phyloP scores from a whole-genome alignment of 331 rosid genomes.

The Pyracantha coccinea region DNA sequence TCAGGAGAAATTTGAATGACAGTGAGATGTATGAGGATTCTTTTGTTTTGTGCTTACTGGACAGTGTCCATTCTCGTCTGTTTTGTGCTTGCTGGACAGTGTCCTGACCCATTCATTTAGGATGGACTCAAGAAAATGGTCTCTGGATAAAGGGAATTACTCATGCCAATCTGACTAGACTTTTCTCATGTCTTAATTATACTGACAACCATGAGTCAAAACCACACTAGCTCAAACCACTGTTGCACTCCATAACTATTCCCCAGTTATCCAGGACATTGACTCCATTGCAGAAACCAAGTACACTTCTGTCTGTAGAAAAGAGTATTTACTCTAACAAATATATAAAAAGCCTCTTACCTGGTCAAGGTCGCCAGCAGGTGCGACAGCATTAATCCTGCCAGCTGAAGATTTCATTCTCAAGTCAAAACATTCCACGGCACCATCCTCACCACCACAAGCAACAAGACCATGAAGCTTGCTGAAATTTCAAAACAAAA shows the following conservation, averaged over 20 bases:
- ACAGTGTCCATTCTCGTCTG: no score
- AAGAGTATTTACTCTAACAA: neutral
- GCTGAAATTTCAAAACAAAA: constrained; percentile 44
- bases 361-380: constrained; percentile 67
- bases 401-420: constrained; percentile 80
- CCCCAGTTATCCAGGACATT: neutral
- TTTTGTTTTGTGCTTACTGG: no score
- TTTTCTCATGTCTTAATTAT: no score
- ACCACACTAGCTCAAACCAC: neutral
- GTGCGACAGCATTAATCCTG: constrained; percentile 76
- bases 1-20: no score
- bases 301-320: neutral
- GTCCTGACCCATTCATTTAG: no score
- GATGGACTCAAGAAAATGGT: no score
- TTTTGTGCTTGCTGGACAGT: no score
- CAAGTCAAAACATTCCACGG: constrained; percentile 86
- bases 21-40: no score
- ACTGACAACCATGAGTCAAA: no score
- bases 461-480: constrained; percentile 88
- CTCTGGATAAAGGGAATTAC: no score
- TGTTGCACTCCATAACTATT: neutral
- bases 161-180: no score
- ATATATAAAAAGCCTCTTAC: constrained; percentile 28
- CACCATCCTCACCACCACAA: constrained; percentile 97
- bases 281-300: neutral